Conservation (phyloP, 441 rosid genomes). For the Hura crepitans region DNA sequence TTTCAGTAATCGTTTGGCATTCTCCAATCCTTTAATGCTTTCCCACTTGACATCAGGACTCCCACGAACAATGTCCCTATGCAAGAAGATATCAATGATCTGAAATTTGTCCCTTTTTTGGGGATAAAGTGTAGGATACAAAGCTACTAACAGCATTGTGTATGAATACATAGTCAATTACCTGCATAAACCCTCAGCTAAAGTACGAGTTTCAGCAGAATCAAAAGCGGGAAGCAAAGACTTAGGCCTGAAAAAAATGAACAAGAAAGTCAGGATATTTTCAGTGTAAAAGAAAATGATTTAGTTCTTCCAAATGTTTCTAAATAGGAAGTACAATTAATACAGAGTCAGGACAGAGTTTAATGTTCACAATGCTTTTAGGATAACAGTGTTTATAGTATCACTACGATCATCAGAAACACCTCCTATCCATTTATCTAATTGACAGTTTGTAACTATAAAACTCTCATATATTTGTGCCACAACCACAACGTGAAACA, state of each 20-base stretch:
- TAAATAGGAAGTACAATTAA: background rate
- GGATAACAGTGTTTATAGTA: background rate
- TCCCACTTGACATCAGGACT: constrained; percentile 94
- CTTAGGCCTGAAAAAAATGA: constrained; percentile 51
- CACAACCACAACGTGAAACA: background rate
- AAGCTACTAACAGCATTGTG: background rate
- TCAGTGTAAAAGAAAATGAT: constrained; percentile 8
- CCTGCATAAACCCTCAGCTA: constrained; percentile 89
- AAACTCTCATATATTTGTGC: background rate
- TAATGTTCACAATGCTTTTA: background rate
- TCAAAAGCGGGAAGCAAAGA: constrained; percentile 82
- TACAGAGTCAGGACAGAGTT: background rate
- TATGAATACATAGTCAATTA: constrained; percentile 26
- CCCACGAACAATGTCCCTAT: constrained; percentile 89
- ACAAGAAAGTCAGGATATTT: constrained; percentile 19
- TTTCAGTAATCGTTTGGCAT: constrained; percentile 77
- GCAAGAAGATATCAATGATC: constrained; percentile 15
- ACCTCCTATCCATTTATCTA: background rate
- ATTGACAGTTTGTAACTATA: background rate
- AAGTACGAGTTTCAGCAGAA: constrained; percentile 67
- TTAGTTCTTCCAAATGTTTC: background rate
- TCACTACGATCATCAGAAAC: background rate
- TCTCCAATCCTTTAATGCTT: constrained; percentile 82
- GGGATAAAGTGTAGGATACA: background rate
- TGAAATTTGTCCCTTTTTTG: background rate